Conservation (phyloP, 1,284 basidiomycete species). For the Rhodotorula sp. region DNA sequence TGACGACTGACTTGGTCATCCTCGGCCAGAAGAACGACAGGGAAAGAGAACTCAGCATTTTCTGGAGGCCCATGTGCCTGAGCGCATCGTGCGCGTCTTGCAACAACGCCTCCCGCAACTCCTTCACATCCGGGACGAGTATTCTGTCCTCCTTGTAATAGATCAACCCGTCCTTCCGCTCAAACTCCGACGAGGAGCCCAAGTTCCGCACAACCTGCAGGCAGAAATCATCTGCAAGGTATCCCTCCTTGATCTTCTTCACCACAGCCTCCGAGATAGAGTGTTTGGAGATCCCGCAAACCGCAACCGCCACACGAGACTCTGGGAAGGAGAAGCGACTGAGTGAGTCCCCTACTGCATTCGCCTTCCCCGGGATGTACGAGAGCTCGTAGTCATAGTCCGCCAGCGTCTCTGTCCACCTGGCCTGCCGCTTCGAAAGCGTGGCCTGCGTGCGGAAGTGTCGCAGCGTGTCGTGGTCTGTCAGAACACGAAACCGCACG, state of each 20-base stretch:
- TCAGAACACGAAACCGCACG: no score
- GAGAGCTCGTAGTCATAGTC: constrained; percentile 49
- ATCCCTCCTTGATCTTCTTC: constrained; percentile 46
- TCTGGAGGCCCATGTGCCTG: constrained; percentile 52
- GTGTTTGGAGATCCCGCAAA: constrained; percentile 51
- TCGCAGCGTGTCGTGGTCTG: no score
- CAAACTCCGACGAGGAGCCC: background rate
- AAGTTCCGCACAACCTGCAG: constrained; percentile 31
- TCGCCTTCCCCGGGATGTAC: constrained; percentile 48
- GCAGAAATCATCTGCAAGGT: constrained; percentile 47
- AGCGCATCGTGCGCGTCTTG: constrained; percentile 46
- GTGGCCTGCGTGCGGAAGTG: no score
- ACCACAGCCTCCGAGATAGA: constrained; percentile 43
- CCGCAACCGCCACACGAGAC: background rate
- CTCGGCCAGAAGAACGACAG: constrained; percentile 53
- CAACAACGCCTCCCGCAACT: constrained; percentile 43
- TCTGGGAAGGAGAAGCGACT: constrained; percentile 25
- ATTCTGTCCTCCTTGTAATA: constrained; percentile 45
- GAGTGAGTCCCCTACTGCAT: constrained; percentile 44
- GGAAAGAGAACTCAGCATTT: constrained; percentile 47
- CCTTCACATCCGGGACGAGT: constrained; percentile 45
- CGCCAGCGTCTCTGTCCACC: constrained; percentile 43
- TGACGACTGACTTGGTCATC: constrained; percentile 44
- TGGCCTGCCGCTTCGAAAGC: no score
- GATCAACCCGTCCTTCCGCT: constrained; percentile 43